Base-by-base conservation (phyloP, 2,329 filamentous ascomycete species). In the Cytospora paraplurivora region DNA sequence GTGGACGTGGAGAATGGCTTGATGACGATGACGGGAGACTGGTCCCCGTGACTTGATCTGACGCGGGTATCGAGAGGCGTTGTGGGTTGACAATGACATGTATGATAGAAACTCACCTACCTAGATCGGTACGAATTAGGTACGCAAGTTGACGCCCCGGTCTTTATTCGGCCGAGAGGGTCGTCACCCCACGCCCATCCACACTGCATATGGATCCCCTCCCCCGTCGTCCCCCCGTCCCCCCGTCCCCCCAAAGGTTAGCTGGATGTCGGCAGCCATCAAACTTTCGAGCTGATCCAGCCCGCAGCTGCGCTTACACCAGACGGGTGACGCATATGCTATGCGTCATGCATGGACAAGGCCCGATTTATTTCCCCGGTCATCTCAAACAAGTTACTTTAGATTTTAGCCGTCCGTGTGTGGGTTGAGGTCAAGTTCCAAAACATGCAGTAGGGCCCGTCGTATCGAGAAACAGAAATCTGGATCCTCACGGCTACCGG, bases 361-460 rank as follows among this genome's bases (percentile, higher is more conserved):
- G n/a, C 44, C 27, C 44, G 44, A 47, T 47, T 47, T 47, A 47
- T 47, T 47, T 47, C 44, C 44, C 44, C n/a, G 44, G 44, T 21
- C n/a, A n/a, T 47, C 3, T 21, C 12, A 21, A 2, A 19, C 8
- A 37, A 37, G 35, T 37, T 47, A 21, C 21, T n/a, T 47, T 19
- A 47, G 8, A 37, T 13, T 37, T 37, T 19, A 7, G 2, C 4
- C 11, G 8, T 47, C 19, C 4, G 44, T 63, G 21, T 58, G 60
- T 58, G 35, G 60, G 34, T 57, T 35, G 27, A 27, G 4, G 27
- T 21, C 44, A 47, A 47, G 44, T 47, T 19, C 27, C 27, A 27
- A 35, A 41, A 56, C 56, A 33, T 62, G 55, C 63, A 65, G 63
- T 52, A 65, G 55, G 50, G 59, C 51, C 63, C 55, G 60, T 63